Evolutionary conservation across 257 asterid genomes (phyloP).

Genomic region (Cinchona pubescens): DNA sequence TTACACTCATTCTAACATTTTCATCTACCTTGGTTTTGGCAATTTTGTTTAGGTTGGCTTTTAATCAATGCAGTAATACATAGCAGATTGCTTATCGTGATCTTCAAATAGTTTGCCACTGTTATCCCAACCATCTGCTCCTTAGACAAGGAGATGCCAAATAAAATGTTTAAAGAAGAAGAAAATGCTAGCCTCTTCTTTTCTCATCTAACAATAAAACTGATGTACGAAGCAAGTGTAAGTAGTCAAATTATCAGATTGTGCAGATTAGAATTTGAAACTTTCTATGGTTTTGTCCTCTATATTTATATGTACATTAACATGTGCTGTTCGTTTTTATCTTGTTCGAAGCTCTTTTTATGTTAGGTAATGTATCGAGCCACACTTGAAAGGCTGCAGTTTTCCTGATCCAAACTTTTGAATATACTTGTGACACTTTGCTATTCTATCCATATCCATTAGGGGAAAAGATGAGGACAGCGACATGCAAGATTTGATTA

Average conservation of each 20-base stretch:
- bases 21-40: background rate
- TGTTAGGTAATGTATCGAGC: background rate
- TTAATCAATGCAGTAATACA: background rate
- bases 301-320: background rate
- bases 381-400: background rate
- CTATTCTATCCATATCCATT: constrained; percentile 5
- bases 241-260: background rate
- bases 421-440: background rate
- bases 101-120: background rate
- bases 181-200: background rate
- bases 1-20: background rate
- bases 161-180: background rate
- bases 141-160: background rate
- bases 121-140: background rate
- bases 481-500: constrained; percentile 75
- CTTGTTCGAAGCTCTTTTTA: background rate
- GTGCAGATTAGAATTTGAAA: background rate
- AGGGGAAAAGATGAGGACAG: constrained; percentile 69
- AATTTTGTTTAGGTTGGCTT: background rate
- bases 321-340: background rate
- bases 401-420: background rate
- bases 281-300: background rate
- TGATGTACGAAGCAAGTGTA: background rate
- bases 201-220: background rate
- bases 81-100: background rate